Conservation (phyloP, 1,284 basidiomycete species). For the Lentinus polychrous region DNA sequence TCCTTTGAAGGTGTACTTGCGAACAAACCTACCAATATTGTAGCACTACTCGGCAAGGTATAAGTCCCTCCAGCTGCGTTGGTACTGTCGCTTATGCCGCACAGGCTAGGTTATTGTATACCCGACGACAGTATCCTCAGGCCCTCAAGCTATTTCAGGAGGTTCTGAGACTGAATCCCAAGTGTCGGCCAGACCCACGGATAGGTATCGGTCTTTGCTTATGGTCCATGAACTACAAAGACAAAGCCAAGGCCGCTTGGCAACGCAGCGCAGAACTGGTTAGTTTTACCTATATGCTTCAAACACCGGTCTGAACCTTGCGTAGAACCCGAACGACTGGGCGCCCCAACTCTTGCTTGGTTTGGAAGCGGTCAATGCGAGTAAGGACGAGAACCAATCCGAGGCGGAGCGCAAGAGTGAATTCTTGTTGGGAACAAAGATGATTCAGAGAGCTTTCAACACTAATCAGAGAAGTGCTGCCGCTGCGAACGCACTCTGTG, state of each 20-base stretch:
- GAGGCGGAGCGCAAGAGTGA: slow-evolving; percentile 56
- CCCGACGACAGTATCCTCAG: slow-evolving; percentile 67
- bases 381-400: slow-evolving; percentile 54
- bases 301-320: background rate
- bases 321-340: slow-evolving; percentile 40
- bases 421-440: slow-evolving; percentile 55
- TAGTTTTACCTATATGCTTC: slow-evolving; percentile 23
- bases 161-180: slow-evolving; percentile 70
- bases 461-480: slow-evolving; percentile 70
- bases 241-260: slow-evolving; percentile 82
- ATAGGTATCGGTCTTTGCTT: slow-evolving; percentile 91
- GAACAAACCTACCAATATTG: slow-evolving; percentile 75
- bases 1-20: slow-evolving; percentile 80
- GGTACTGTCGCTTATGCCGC: background rate
- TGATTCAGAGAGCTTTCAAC: slow-evolving; percentile 70
- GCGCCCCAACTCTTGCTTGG: slow-evolving; percentile 76
- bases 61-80: slow-evolving; percentile 1
- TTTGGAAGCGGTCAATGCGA: slow-evolving; percentile 75
- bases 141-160: slow-evolving; percentile 82
- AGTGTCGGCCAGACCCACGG: slow-evolving; percentile 81
- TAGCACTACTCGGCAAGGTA: slow-evolving; percentile 76
- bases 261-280: slow-evolving; percentile 79
- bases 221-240: slow-evolving; percentile 79
- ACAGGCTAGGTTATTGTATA: slow-evolving; percentile 79
- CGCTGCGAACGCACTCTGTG: slow-evolving; percentile 72